phyloP scores from a whole-genome alignment of 306 rosid species.

The Dalbergia cochinchinensis region DNA sequence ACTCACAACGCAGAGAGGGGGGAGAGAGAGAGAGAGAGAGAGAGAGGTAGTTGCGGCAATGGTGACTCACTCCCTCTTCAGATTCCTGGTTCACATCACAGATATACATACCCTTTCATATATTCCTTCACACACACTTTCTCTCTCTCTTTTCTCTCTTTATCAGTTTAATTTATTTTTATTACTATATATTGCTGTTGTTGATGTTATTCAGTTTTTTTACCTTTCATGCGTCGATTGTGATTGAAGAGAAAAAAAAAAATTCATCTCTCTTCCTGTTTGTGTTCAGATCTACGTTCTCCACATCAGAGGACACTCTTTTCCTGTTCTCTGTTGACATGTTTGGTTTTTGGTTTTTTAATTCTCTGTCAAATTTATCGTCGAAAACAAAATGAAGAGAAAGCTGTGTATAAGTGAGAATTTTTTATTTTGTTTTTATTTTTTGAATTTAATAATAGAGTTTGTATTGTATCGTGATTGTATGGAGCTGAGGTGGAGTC shows the following conservation, averaged over 20 bases:
- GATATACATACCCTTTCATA: not conserved
- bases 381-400: not conserved
- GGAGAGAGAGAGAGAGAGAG: not conserved
- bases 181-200: constrained; percentile 17
- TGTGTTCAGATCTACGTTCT: constrained; percentile 55
- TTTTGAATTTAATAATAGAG: not conserved
- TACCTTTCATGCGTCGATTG: not conserved
- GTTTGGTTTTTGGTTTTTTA: not conserved
- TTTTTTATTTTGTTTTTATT: not conserved
- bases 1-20: constrained; percentile 8
- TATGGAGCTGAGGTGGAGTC: constrained; percentile 62
- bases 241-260: not conserved
- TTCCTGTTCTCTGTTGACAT: not conserved
- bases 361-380: not conserved
- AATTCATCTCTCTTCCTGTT: constrained; percentile 24
- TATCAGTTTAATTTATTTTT: constrained; percentile 16
- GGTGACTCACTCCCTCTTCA: constrained; percentile 46
- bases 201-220: not conserved
- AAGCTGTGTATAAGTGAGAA: not conserved
- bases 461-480: not conserved
- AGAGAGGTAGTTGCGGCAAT: constrained; percentile 45
- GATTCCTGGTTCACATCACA: constrained; percentile 58
- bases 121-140: not conserved
- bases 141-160: constrained; percentile 35
- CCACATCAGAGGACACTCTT: not conserved